Evolutionary conservation across 192 early-diverging fungal genomes (phyloP), one percentile per base, ranked within the genome.

Genomic region (Coemansia sp.): DNA sequence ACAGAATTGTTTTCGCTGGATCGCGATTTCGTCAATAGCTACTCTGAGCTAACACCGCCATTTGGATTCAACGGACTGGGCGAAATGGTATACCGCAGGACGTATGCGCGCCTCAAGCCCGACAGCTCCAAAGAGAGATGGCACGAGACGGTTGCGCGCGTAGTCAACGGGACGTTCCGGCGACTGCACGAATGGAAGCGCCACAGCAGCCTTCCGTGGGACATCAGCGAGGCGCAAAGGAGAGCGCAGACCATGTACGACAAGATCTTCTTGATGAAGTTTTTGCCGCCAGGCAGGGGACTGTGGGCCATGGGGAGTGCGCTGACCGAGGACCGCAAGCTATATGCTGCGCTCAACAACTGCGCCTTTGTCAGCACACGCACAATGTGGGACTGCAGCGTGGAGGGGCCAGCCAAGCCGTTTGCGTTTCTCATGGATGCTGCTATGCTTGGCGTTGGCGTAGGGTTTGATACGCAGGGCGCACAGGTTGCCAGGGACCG

Each of bases 11-110:
- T 41, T 41, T 41, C 57, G 34, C 66, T 68, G 0, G 46, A 68
- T 36, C 9, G 6, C 39, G 39, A 41, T 16, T 72, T 72, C 62
- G 63, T 72, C 18, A 9, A 48, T 1, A 9, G 41, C 20, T 65
- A 57, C 20, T 33, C 49, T 2, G 6, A 62, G 12, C 5, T 20
- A 14, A 34, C 45, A 10, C 69, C 84, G 58, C 80, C 84, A 6
- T 85, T 85, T 59, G 84, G 84, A 0, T 85, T 85, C 69, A 78
- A 85, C 43, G 81, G 84, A 12, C 77, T 85, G 20, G 84, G 84
- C 23, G 84, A 79, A 53, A 69, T 85, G 1, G 84, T 85, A 38
- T 85, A 85, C 62, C 61, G 66, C n/a, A 68, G 84, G 41, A 83
- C 81, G 9, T 85, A 85, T 44, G 76, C 81, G 7, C 64, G 84